Conservation (phyloP, 306 rosid species). For the Rosa persica region DNA sequence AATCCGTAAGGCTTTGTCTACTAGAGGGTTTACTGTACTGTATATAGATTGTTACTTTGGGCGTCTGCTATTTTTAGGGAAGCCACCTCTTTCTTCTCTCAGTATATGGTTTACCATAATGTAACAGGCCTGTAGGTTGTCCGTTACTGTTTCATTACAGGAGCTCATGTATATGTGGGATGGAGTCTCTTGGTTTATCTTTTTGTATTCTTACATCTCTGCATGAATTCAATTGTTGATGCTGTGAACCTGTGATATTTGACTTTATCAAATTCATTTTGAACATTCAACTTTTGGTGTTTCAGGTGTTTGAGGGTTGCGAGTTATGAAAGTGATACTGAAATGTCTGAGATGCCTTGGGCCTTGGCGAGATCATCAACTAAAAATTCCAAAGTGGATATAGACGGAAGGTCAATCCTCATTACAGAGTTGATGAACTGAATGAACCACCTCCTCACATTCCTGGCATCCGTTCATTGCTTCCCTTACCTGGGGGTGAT, state of each 20-base stretch:
- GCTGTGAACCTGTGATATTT: neutral
- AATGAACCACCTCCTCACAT: constrained; percentile 83
- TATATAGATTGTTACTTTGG: too few relatives aligned
- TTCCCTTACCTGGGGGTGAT: constrained; percentile 97
- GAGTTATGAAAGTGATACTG: constrained; percentile 73
- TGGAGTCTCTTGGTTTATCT: neutral
- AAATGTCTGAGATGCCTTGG: constrained; percentile 80
- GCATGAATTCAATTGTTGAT: neutral
- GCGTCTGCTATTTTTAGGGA: too few relatives aligned
- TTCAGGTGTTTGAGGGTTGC: constrained; percentile 57
- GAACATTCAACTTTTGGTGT: neutral
- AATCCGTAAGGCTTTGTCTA: too few relatives aligned
- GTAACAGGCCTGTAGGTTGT: too few relatives aligned
- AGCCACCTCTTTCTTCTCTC: too few relatives aligned
- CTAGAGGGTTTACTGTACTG: too few relatives aligned
- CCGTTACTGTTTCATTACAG: too few relatives aligned
- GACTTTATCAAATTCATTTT: neutral
- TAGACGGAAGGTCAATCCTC: constrained; percentile 74
- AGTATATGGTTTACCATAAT: too few relatives aligned
- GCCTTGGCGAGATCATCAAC: constrained; percentile 79
- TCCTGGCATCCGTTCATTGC: constrained; percentile 88
- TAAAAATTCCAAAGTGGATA: constrained; percentile 55
- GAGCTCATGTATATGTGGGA: neutral
- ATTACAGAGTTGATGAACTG: constrained; percentile 87
- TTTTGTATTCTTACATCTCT: neutral